A percentile compares a stretch with the other conserved stretches of the same genome.
phyloP scores from a whole-genome alignment of 768 basidiomycete species.

The Mycena crocata region DNA sequence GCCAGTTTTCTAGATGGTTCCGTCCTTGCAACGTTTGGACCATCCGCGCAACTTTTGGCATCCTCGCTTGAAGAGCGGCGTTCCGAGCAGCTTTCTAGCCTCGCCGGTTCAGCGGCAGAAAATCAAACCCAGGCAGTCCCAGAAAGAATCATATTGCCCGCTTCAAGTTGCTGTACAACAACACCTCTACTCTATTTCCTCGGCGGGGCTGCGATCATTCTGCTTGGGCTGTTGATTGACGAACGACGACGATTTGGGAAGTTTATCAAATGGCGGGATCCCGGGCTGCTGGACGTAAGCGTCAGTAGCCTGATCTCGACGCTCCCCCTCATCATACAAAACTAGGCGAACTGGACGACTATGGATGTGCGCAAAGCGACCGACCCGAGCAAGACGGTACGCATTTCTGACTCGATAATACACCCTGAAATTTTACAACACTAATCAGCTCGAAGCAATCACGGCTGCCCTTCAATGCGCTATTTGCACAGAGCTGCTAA shows the following conservation, averaged over 20 bases:
- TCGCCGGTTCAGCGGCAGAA: too few relatives aligned
- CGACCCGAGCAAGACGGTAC: background rate
- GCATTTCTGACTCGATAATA: too few relatives aligned
- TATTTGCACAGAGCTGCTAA: background rate
- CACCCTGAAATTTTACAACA: background rate
- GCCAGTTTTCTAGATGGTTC: too few relatives aligned
- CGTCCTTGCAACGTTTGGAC: too few relatives aligned
- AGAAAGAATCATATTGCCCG: background rate
- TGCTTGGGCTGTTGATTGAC: background rate
- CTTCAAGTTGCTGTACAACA: background rate
- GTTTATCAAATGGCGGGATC: background rate
- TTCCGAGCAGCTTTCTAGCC: too few relatives aligned
- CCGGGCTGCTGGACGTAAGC: background rate
- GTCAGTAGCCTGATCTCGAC: too few relatives aligned
- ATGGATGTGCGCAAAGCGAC: background rate
- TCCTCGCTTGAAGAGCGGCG: too few relatives aligned
- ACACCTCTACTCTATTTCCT: background rate
- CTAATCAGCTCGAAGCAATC: background rate
- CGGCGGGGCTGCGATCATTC: background rate
- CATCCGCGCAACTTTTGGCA: too few relatives aligned
- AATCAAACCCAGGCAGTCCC: too few relatives aligned
- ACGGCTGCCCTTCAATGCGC: conserved; percentile 1
- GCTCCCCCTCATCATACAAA: background rate
- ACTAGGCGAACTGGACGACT: background rate
- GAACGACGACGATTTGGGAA: background rate